Base-by-base conservation (phyloP, 1,284 basidiomycete species). In the Polyporus tsugae region DNA sequence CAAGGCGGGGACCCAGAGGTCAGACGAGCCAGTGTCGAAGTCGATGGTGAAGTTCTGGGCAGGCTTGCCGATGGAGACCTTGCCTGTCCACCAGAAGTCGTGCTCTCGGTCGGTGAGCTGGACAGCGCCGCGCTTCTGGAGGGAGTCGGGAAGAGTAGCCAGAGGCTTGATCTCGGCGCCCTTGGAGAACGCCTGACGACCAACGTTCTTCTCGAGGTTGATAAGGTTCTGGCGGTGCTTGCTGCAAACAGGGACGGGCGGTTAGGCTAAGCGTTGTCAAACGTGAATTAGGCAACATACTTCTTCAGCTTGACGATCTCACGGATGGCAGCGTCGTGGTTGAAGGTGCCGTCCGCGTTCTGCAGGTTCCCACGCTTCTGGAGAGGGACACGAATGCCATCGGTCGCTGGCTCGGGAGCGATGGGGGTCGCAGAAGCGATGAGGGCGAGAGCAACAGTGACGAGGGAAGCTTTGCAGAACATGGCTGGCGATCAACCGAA, bases 1-100 rank as follows among this genome's bases (percentile, higher is more conserved):
- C 11, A 1, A 61, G 41, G 75, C 74, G 15, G 76, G 74, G 35
- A 78, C 69, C 77, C 77, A 78, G 19, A 78, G 68, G 60, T 78
- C 76, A 4, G 77, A 59, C 0, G 77, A 78, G 4, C 76, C 77
- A 29, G 77, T 76, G 62, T 76, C 75, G 60, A 76, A 74, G 66
- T 76, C 71, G 11, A 76, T 53, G 39, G 46, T 35, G 68, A 72
- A 75, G 29, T 15, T 4, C 53, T 71, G 62, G 15, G 9, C 29
- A 15, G 66, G 65, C 19, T 67, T 72, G 33, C 73, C 74, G 36
- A 75, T 67, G 25, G 57, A 22, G 41, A 74, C 57, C n/a, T 52
- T 35, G 19, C 73, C 74, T 17, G 66, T 60, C 74, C 74, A 75
- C 55, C 64, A 64, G 1, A 38, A 7, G 22, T 68, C 72, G 38